Conservation (phyloP, 1,139 yeast genomes). For the Geotrichum reessii region DNA sequence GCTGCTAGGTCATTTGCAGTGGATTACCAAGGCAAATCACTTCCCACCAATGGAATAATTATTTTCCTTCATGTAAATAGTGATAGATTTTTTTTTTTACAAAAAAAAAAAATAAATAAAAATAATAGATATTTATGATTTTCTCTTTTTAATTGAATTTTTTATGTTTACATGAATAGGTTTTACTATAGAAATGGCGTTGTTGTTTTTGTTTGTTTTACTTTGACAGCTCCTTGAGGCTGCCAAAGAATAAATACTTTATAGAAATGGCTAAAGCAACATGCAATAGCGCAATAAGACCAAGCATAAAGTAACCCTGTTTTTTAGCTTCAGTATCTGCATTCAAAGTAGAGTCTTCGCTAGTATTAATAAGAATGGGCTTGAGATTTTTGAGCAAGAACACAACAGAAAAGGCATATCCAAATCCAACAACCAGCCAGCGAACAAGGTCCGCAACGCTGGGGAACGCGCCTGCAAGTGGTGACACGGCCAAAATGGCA, state of each 20-base stretch:
- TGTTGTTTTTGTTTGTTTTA: not conserved
- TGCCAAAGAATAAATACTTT: conserved; percentile 35
- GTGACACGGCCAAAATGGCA: conserved; percentile 49
- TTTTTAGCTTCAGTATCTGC: conserved; percentile 30
- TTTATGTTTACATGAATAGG: too few relatives aligned
- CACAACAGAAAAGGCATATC: conserved; percentile 36
- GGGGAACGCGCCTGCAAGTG: conserved; percentile 35
- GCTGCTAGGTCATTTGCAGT: not conserved
- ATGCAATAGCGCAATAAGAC: conserved; percentile 34
- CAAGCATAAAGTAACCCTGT: conserved; percentile 33
- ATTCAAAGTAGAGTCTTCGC: conserved; percentile 28
- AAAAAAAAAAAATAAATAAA: too few relatives aligned
- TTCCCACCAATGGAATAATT: not conserved
- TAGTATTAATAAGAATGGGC: conserved; percentile 31
- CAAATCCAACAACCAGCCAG: conserved; percentile 37
- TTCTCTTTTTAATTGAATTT: not conserved
- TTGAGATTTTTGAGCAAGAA: conserved; percentile 38
- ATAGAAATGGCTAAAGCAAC: conserved; percentile 38
- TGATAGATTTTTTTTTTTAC: not conserved
- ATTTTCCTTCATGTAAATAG: not conserved
- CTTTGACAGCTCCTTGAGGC: conserved; percentile 9
- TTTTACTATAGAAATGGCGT: too few relatives aligned
- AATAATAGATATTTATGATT: too few relatives aligned
- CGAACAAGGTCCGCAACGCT: conserved; percentile 36
- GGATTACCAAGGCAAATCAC: not conserved